These are phyloP conservation scores for Ogataea corticis DNA, from an alignment of 805 yeast species.

Conservation along the genomic window DNA sequence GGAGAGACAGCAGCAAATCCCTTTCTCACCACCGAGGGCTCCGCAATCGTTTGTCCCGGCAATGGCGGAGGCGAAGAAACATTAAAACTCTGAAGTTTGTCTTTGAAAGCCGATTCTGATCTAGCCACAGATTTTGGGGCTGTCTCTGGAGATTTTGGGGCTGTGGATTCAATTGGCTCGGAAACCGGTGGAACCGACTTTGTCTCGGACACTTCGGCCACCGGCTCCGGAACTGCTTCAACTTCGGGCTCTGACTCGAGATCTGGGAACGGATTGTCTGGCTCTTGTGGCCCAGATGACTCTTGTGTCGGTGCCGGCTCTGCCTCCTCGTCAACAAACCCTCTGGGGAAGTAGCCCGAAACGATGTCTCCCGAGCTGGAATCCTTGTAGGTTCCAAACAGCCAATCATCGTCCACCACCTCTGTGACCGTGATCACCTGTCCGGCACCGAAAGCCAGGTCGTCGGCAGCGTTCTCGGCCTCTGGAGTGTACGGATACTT, in stretches of 20 bases:
- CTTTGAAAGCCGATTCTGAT: conserved; percentile 37
- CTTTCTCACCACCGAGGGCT: conserved; percentile 51
- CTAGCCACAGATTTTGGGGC: neutral
- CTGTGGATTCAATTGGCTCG: neutral
- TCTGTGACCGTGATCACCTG: conserved; percentile 73
- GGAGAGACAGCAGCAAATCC: conserved; percentile 56
- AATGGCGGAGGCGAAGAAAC: conserved; percentile 41
- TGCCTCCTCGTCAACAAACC: conserved; percentile 58
- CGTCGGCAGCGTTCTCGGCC: conserved; percentile 73
- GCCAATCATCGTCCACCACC: conserved; percentile 93
- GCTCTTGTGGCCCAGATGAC: conserved; percentile 3
- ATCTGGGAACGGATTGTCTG: conserved; percentile 6
- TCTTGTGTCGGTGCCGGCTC: conserved; percentile 8
- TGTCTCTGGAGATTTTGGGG: neutral
- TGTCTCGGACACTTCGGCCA: neutral
- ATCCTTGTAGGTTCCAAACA: conserved; percentile 60
- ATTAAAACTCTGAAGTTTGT: conserved; percentile 53
- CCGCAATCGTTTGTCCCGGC: conserved; percentile 34
- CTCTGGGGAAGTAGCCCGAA: conserved; percentile 84
- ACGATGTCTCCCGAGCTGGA: conserved; percentile 40
- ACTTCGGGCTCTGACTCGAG: neutral
- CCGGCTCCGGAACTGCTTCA: neutral
- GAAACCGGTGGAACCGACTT: neutral
- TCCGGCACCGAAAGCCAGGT: conserved; percentile 67
- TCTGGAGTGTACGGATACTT: conserved; percentile 35